These are phyloP conservation scores for Zygosaccharomyces pseudobailii DNA, from an alignment of 1,139 yeast species.

Conservation along the genomic window DNA sequence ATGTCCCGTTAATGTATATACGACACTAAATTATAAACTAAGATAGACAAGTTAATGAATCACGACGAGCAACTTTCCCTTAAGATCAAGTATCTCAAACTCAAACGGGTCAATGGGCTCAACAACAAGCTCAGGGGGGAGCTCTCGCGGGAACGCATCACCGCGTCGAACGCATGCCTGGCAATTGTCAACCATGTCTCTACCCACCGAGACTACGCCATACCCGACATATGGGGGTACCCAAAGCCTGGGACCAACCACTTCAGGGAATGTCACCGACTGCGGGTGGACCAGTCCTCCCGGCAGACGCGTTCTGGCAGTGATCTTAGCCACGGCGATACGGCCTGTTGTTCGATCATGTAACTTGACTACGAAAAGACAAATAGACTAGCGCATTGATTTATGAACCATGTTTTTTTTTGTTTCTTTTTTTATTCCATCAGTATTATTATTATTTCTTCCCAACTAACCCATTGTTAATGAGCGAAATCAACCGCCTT, in stretches of 20 bases:
- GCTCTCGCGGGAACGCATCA: slow-evolving; percentile 53
- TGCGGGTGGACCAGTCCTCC: background rate
- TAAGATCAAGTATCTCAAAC: slow-evolving; percentile 43
- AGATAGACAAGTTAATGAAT: background rate
- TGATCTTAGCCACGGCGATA: background rate
- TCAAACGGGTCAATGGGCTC: slow-evolving; percentile 59
- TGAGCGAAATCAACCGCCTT: slow-evolving; percentile 23
- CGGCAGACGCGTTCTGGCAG: background rate
- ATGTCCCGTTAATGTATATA: background rate
- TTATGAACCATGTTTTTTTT: slow-evolving; percentile 1
- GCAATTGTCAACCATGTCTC: slow-evolving; percentile 42
- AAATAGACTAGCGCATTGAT: no score
- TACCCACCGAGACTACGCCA: slow-evolving; percentile 48
- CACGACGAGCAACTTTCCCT: slow-evolving; percentile 23
- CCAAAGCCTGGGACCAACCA: slow-evolving; percentile 46
- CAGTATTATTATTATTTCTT: background rate
- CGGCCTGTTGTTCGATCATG: slow-evolving; percentile 44
- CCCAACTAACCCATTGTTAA: background rate
- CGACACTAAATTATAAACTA: no score
- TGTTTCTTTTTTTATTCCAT: slow-evolving; percentile 10
- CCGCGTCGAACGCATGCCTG: slow-evolving; percentile 64
- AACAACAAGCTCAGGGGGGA: slow-evolving; percentile 52
- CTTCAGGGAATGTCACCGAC: slow-evolving; percentile 25
- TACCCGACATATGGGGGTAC: slow-evolving; percentile 50
- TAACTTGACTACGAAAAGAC: slow-evolving; percentile 17